phyloP scores from a whole-genome alignment of 257 asterid genomes.

The Solanum neorickii region DNA sequence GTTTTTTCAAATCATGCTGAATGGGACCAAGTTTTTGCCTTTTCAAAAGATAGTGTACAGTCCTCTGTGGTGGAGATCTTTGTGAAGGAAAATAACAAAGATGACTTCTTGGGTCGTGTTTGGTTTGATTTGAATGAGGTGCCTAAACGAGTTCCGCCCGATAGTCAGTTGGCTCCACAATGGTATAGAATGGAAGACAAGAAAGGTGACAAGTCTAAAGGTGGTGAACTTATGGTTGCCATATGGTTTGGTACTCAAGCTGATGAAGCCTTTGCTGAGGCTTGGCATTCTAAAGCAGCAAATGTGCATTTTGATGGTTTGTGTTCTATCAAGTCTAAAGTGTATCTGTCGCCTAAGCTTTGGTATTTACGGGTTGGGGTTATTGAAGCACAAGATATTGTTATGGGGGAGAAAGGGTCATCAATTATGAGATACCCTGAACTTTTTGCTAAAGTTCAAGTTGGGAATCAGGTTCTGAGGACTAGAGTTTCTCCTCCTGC shows the following conservation, averaged over 20 bases:
- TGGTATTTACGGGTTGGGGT: constrained; percentile 77
- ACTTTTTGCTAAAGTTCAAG: constrained; percentile 68
- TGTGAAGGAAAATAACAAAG: constrained; percentile 52
- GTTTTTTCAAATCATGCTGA: constrained; percentile 32
- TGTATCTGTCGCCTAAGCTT: constrained; percentile 72
- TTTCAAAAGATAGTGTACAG: constrained; percentile 71
- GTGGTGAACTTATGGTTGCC: constrained; percentile 63
- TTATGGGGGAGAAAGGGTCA: constrained; percentile 44
- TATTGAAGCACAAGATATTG: constrained; percentile 70
- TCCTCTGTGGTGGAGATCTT: constrained; percentile 67
- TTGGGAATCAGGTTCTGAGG: constrained; percentile 69
- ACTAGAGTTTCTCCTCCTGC: constrained; percentile 47
- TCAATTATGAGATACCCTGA: constrained; percentile 64
- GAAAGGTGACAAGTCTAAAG: constrained; percentile 58
- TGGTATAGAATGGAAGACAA: constrained; percentile 82
- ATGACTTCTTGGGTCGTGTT: constrained; percentile 66
- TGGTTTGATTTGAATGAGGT: constrained; percentile 85
- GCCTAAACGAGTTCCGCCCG: constrained; percentile 70
- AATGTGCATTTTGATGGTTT: constrained; percentile 59
- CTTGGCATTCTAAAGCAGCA: constrained; percentile 89
- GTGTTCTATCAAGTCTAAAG: constrained; percentile 70
- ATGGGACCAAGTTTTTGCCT: constrained; percentile 83
- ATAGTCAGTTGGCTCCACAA: constrained; percentile 76
- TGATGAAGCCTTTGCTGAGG: constrained; percentile 76
- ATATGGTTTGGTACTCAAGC: constrained; percentile 93